Percentiles rank a stretch among this genome's conserved stretches.
phyloP scores from a whole-genome alignment of 441 rosid genomes.

The Erodium moschatum region DNA sequence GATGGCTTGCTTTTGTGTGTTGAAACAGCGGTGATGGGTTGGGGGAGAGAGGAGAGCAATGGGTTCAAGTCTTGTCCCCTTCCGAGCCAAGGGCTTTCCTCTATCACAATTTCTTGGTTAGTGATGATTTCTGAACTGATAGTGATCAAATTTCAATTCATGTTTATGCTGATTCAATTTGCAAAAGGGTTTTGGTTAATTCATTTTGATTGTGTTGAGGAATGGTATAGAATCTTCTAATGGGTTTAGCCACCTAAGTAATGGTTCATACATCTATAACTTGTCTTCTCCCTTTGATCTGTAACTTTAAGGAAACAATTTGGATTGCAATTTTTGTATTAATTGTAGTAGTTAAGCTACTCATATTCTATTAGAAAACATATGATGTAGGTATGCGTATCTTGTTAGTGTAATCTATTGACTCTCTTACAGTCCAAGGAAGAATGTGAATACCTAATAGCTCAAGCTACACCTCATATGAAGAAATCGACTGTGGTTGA shows the following conservation, averaged over 20 bases:
- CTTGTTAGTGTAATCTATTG: not conserved
- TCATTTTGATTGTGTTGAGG: not conserved
- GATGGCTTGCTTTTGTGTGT: not conserved
- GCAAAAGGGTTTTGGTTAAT: too few species aligned
- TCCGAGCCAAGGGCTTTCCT: constrained; percentile 66
- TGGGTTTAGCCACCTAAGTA: too few species aligned
- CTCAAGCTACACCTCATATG: constrained; percentile 58
- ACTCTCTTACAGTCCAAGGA: constrained; percentile 45
- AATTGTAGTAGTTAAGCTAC: not conserved
- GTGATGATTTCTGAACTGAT: constrained; percentile 8
- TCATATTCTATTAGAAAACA: not conserved
- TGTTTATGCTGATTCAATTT: not conserved
- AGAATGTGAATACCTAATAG: constrained; percentile 59
- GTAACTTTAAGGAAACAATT: too few species aligned
- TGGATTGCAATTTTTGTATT: not conserved
- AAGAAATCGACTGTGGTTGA: constrained; percentile 60
- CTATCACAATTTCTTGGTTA: constrained; percentile 57
- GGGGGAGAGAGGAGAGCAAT: constrained; percentile 51
- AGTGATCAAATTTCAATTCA: not conserved
- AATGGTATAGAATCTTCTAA: not conserved
- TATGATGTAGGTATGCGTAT: not conserved
- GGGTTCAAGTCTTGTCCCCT: constrained; percentile 51
- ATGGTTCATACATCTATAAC: too few species aligned
- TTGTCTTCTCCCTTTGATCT: too few species aligned
- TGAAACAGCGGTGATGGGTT: constrained; percentile 33